Evolutionary conservation across 345 rosid genomes (phyloP).

Genomic region (Eucalyptus albens): DNA sequence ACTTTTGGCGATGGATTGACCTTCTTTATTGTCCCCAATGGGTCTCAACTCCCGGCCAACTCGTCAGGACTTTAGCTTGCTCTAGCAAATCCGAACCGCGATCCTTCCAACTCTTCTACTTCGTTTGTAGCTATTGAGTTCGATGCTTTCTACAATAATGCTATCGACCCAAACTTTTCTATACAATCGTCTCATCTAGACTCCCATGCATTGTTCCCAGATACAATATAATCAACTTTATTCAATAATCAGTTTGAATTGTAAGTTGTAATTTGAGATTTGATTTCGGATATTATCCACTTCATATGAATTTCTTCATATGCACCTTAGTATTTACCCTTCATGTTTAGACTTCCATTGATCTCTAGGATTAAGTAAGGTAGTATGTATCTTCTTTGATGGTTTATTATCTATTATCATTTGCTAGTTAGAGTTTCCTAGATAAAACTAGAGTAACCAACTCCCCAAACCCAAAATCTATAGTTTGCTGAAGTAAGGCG

Average conservation of each 20-base stretch:
- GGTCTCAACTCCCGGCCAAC: background rate
- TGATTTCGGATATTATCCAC: background rate
- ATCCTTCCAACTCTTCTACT: background rate
- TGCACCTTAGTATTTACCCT: background rate
- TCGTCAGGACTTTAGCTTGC: background rate
- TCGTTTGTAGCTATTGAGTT: conserved; percentile 3
- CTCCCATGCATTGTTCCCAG: background rate
- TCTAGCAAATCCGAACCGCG: background rate
- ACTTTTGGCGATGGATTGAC: background rate
- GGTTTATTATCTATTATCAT: too few species aligned
- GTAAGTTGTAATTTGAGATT: background rate
- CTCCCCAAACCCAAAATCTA: background rate
- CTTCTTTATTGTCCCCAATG: background rate
- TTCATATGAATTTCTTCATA: background rate
- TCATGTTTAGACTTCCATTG: too few species aligned
- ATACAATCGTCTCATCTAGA: background rate
- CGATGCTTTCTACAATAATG: background rate
- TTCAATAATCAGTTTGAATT: background rate
- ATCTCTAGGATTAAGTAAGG: too few species aligned
- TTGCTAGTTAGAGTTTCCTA: too few species aligned
- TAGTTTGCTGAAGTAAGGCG: background rate
- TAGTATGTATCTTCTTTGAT: too few species aligned
- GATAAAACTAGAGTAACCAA: background rate
- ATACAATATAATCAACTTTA: background rate
- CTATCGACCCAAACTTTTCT: background rate